These are phyloP conservation scores for Juncus inflexus DNA, from an alignment of 176 grass and related monocot genomes.

Conservation along the genomic window DNA sequence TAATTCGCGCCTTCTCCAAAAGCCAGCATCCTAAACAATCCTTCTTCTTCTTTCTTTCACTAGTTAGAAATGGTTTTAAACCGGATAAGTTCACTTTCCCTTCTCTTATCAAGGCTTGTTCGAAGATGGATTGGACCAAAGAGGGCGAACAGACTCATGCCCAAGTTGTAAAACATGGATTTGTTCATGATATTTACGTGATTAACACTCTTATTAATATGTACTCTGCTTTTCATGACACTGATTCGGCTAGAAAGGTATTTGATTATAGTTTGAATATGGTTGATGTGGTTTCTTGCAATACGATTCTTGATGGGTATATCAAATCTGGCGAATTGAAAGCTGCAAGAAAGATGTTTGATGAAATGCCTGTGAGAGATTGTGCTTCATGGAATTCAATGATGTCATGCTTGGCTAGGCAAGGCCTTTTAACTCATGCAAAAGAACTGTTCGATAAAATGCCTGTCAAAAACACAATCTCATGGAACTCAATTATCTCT, in stretches of 20 bases:
- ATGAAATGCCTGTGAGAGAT: no score
- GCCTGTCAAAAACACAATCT: no score
- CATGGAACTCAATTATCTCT: no score
- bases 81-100: slow-evolving; percentile 46
- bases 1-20: slow-evolving; percentile 45
- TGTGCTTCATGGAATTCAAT: no score
- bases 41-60: slow-evolving; percentile 36
- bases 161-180: slow-evolving; percentile 47
- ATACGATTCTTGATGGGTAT: slow-evolving; percentile 49
- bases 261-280: slow-evolving; percentile 37
- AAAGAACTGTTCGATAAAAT: no score
- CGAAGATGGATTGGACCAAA: slow-evolving; percentile 25
- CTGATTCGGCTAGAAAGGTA: slow-evolving; percentile 39
- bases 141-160: slow-evolving; percentile 50
- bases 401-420: no score
- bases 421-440: no score
- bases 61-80: slow-evolving; percentile 17
- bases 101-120: slow-evolving; percentile 28
- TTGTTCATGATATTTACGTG: slow-evolving; percentile 42
- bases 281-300: slow-evolving; percentile 63
- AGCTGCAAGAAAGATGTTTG: no score
- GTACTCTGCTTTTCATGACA: slow-evolving; percentile 50
- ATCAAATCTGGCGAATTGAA: slow-evolving; percentile 30
- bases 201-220: slow-evolving; percentile 52
- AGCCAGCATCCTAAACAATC: slow-evolving; percentile 28